Conservation (phyloP, 2,329 filamentous ascomycete genomes). For the Dactylellina cionopaga region DNA sequence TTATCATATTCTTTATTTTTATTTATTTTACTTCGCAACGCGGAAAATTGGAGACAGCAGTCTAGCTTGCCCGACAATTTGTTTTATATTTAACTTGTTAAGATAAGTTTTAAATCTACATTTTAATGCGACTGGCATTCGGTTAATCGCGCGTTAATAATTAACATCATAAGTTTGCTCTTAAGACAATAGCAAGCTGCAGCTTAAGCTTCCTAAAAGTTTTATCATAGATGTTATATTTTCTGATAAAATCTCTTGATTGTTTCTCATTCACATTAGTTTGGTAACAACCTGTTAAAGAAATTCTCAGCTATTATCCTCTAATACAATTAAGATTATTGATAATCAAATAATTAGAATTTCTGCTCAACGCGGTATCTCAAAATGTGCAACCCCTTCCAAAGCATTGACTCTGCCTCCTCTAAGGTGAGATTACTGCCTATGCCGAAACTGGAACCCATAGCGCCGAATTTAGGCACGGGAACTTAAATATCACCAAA, state of each 20-base stretch:
- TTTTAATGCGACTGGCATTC: not conserved
- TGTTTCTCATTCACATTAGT: conserved; percentile 66
- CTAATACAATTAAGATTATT: not conserved
- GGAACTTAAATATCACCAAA: conserved; percentile 62
- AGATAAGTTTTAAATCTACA: not conserved
- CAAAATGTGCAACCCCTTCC: conserved; percentile 66
- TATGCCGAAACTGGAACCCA: conserved; percentile 64
- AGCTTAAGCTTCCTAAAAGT: conserved; percentile 63
- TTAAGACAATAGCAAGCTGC: not conserved
- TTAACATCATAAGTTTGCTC: no score
- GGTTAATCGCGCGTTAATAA: not conserved
- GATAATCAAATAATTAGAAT: not conserved
- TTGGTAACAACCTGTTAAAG: conserved; percentile 63
- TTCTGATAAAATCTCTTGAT: conserved; percentile 65
- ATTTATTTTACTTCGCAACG: no score
- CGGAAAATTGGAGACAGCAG: no score
- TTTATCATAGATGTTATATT: conserved; percentile 66
- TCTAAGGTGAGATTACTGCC: conserved; percentile 63
- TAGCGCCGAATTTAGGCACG: conserved; percentile 65
- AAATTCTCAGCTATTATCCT: no score
- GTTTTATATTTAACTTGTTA: no score
- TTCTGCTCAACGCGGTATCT: conserved; percentile 63
- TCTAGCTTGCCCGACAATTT: no score
- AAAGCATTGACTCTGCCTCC: conserved; percentile 64
- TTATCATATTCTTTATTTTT: no score